These are phyloP conservation scores for Sicyos baderoa DNA, from an alignment of 306 rosid genomes.

Conservation along the genomic window DNA sequence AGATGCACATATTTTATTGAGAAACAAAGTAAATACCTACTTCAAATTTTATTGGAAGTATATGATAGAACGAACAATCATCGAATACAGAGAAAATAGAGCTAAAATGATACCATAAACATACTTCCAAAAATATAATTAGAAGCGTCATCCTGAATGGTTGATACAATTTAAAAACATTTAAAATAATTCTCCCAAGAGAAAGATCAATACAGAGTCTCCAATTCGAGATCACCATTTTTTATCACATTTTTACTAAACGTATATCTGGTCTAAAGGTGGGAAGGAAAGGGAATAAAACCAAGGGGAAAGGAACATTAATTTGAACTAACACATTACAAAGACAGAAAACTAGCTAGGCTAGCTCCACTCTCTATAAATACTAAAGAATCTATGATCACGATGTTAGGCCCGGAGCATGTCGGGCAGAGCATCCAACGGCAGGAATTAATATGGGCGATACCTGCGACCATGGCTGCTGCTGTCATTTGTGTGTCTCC, in stretches of 20 bases:
- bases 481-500: slow-evolving; percentile 48
- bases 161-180: background rate
- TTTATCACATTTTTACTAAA: background rate
- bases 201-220: background rate
- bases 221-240: background rate
- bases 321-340: slow-evolving; percentile 14
- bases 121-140: background rate
- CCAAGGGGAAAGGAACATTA: slow-evolving; percentile 4
- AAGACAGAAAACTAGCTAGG: slow-evolving; percentile 3
- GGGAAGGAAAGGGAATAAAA: background rate
- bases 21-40: too few species aligned
- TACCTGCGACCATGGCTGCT: slow-evolving; percentile 63
- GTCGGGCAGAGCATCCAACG: background rate
- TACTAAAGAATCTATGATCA: background rate
- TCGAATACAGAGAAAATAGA: too few species aligned
- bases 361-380: slow-evolving; percentile 7
- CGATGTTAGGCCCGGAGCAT: slow-evolving; percentile 4
- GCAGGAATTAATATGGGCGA: slow-evolving; percentile 53
- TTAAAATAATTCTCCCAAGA: background rate
- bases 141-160: background rate
- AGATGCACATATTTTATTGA: too few species aligned
- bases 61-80: too few species aligned
- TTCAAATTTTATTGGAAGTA: too few species aligned
- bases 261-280: background rate
- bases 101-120: too few species aligned